phyloP scores from a whole-genome alignment of 177 flowering plant genomes.

The Vitis hybrid region DNA sequence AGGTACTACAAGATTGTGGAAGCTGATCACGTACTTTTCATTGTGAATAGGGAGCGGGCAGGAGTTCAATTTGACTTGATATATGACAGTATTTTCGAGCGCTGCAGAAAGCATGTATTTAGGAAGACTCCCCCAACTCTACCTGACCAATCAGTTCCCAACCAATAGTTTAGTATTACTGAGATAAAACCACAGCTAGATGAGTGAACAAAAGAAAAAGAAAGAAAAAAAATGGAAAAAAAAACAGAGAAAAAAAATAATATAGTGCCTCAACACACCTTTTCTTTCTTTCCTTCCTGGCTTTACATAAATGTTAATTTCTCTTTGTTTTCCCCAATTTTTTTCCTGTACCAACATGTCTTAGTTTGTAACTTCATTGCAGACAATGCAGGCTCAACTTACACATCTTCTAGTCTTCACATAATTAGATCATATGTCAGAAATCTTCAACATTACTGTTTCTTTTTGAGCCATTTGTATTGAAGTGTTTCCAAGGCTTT shows the following conservation, averaged over 20 bases:
- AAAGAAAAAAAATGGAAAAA: background rate
- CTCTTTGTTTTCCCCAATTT: background rate
- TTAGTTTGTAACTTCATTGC: background rate
- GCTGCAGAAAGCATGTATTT: constrained; percentile 88
- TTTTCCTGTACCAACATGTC: background rate
- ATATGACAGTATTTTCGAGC: constrained; percentile 89
- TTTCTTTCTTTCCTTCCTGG: background rate
- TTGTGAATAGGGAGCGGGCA: constrained; percentile 88
- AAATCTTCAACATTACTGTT: no score
- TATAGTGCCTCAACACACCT: background rate
- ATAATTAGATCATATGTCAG: no score
- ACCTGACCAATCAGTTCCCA: constrained; percentile 44
- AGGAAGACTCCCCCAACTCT: constrained; percentile 53
- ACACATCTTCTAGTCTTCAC: background rate
- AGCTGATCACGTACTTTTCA: constrained; percentile 92
- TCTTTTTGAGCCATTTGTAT: no score
- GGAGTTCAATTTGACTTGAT: constrained; percentile 90
- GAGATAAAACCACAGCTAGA: no score
- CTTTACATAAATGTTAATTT: background rate
- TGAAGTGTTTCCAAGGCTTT: no score
- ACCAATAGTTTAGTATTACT: constrained; percentile 17
- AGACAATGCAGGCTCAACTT: background rate
- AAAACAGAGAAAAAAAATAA: background rate
- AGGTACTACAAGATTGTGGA: constrained; percentile 97
- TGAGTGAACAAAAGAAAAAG: background rate